Base-by-base conservation (phyloP, 2,329 filamentous ascomycete species). In the Colletotrichum kahawae region DNA sequence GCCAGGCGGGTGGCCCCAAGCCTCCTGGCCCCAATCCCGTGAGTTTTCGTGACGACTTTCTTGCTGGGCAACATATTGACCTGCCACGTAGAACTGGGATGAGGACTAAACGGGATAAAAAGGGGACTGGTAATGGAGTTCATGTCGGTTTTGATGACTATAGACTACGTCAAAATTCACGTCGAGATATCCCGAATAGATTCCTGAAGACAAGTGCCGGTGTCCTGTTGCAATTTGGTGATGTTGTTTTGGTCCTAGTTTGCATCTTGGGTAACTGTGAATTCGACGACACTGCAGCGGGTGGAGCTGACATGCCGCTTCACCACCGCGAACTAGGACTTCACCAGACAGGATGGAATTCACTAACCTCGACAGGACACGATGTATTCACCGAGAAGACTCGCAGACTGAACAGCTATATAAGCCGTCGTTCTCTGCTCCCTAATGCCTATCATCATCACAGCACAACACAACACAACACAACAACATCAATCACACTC, bases 1-100 rank as follows among this genome's bases (percentile, higher is more conserved):
- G 96, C 87, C 97, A 98, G 88, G 97, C 97, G 63, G 97, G 97
- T 82, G 97, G 97, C 48, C 97, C 97, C 27, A 99, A 99, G 90
- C 96, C 96, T 71, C 97, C 97, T 34, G 96, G 94, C 62, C 97
- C 95, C 79, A 98, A 98, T 87, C 94, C 96, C 60, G 88, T 90
- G 82, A 82, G 88, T 85, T 68, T 48, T 10, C 34, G 10, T 51
- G 66, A 29, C 29, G 3, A 27, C 24, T 3, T 54, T 21, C 14
- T 4, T 43, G 56, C 24, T 48, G 18, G 14, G 34, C 29, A n/a
- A 31, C 24, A 63, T 71, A 71, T 83, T 85, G 79, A 87, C 80
- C 8, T 51, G 2, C 14, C 5, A 8, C 29, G 24, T 71, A 90
- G 88, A 91, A 92, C 89, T 92, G 90, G 90, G 90, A 92, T 78